Evolutionary conservation across 148 eudicot genomes (phyloP).

Genomic region (Cornus controversa): DNA sequence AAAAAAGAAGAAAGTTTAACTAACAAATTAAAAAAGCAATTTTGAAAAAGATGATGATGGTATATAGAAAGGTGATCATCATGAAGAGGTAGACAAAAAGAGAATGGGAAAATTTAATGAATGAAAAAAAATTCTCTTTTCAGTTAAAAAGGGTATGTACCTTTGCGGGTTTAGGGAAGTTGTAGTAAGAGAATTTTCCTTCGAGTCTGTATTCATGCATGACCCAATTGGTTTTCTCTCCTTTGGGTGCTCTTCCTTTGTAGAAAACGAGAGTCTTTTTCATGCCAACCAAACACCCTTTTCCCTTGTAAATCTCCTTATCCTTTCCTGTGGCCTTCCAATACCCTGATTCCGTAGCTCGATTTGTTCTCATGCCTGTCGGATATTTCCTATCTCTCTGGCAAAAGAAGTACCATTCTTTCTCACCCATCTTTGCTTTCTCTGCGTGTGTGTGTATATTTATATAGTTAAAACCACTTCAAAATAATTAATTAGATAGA

Average conservation of each 20-base stretch:
- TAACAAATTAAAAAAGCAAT: not conserved
- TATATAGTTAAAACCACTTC: no score
- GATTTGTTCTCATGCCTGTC: slow-evolving; percentile 54
- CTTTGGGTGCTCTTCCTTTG: slow-evolving; percentile 62
- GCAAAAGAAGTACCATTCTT: slow-evolving; percentile 52
- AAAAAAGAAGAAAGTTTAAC: not conserved
- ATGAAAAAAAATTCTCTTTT: no score
- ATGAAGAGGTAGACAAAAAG: no score
- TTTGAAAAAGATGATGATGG: no score
- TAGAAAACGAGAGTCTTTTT: slow-evolving; percentile 63
- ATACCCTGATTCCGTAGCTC: slow-evolving; percentile 54
- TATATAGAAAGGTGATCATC: no score
- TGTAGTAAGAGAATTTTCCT: slow-evolving; percentile 40
- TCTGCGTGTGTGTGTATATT: no score
- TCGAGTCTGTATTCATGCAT: slow-evolving; percentile 63
- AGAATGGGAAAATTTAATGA: no score
- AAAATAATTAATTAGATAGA: no score
- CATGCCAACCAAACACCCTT: slow-evolving; percentile 41
- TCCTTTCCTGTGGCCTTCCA: slow-evolving; percentile 70
- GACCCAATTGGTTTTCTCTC: slow-evolving; percentile 61
- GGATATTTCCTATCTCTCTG: slow-evolving; percentile 56
- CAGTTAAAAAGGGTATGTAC: slow-evolving; percentile 9
- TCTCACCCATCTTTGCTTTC: slow-evolving; percentile 61
- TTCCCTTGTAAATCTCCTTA: slow-evolving; percentile 44
- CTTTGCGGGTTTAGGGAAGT: slow-evolving; percentile 38